Percentiles rank a stretch among this genome's conserved stretches.
Evolutionary conservation across 768 basidiomycete genomes (phyloP).

Genomic region (Pleurotus ostreatus): DNA sequence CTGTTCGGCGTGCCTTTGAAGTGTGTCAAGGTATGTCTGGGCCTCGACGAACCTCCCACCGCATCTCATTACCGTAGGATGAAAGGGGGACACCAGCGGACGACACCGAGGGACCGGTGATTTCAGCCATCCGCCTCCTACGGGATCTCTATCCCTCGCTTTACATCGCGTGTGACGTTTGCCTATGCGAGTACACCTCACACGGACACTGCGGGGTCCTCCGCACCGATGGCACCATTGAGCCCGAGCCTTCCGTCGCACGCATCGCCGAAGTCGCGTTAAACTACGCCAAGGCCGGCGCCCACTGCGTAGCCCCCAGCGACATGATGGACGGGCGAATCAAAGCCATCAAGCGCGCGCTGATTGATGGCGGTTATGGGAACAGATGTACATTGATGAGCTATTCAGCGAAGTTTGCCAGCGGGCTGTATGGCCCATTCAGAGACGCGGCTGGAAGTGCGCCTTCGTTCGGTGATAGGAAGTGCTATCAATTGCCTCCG

Average conservation of each 20-base stretch:
- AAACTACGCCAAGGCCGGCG: constrained; percentile 91
- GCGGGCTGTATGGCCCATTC: constrained; percentile 93
- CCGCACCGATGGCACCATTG: constrained; percentile 69
- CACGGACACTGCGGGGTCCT: constrained; percentile 95
- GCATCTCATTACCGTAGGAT: constrained; percentile 51
- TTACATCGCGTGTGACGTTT: constrained; percentile 93
- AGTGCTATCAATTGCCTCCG: constrained; percentile 97
- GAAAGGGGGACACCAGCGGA: constrained; percentile 83
- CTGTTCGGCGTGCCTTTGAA: constrained; percentile 88
- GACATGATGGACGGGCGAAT: constrained; percentile 99
- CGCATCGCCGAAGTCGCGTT: constrained; percentile 92
- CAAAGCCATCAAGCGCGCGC: constrained; percentile 77
- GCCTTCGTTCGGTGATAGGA: constrained; percentile 91
- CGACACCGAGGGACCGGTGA: constrained; percentile 87
- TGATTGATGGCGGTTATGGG: constrained; percentile 81
- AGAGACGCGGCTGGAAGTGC: constrained; percentile 97
- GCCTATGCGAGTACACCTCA: constrained; percentile 99
- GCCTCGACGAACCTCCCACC: neutral
- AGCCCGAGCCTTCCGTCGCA: constrained; percentile 72
- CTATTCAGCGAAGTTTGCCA: constrained; percentile 98
- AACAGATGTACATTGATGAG: constrained; percentile 94
- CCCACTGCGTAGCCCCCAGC: constrained; percentile 96
- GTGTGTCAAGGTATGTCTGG: constrained; percentile 60
- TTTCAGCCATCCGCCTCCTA: constrained; percentile 82
- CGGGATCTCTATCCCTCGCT: constrained; percentile 74